phyloP scores from a whole-genome alignment of 108 stramenopile species.

The Nitzschia putrida region DNA sequence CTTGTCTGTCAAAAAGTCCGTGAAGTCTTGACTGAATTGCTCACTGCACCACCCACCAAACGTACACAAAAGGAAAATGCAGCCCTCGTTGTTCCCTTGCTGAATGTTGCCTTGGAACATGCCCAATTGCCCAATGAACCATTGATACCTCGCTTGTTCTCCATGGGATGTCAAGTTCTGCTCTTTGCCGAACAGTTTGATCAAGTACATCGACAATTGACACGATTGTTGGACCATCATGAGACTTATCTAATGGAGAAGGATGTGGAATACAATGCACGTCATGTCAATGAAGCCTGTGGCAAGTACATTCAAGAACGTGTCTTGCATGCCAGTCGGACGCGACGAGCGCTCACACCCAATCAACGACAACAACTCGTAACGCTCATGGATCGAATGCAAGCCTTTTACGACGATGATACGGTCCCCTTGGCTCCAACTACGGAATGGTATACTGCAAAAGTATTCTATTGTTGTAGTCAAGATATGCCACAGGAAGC shows the following conservation, averaged over 20 bases:
- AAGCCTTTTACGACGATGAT: conserved; percentile 23
- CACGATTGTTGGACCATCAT: conserved; percentile 26
- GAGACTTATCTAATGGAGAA: conserved; percentile 15
- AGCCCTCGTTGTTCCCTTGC: conserved; percentile 23
- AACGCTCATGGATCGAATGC: conserved; percentile 17
- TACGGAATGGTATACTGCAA: conserved; percentile 21
- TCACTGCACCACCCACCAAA: not conserved
- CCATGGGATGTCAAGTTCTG: conserved; percentile 33
- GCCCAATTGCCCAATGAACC: conserved; percentile 22
- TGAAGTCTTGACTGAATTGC: conserved; percentile 16
- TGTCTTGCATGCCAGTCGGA: conserved; percentile 17
- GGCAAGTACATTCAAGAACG: conserved; percentile 9
- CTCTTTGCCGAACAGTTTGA: conserved; percentile 18
- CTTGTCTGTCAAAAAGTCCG: conserved; percentile 34
- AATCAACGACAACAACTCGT: conserved; percentile 14
- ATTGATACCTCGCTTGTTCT: conserved; percentile 34
- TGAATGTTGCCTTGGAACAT: conserved; percentile 24
- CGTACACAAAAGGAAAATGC: not conserved
- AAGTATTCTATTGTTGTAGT: conserved; percentile 29
- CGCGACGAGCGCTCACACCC: not conserved
- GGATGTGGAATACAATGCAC: conserved; percentile 36
- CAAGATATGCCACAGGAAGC: conserved; percentile 30
- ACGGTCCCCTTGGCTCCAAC: conserved; percentile 24
- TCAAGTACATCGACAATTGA: conserved; percentile 30
- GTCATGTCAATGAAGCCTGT: conserved; percentile 39